Evolutionary conservation across 139 green algal genomes (phyloP).

Genomic region (Zygnema cylindricum): DNA sequence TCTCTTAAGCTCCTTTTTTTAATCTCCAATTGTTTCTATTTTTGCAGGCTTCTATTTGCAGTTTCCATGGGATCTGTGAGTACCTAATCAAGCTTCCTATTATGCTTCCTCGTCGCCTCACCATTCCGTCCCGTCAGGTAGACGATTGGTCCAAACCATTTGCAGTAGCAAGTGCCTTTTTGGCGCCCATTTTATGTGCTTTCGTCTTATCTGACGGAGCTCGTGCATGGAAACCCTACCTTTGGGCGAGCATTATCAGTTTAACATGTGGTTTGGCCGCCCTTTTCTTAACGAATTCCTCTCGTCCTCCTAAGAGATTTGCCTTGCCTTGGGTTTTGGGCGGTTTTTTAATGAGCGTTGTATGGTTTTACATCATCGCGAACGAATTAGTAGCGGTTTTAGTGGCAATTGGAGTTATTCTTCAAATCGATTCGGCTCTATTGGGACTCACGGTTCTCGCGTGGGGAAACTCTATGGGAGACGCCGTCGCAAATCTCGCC

Average conservation of each 20-base stretch:
- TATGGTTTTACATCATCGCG: constrained; percentile 67
- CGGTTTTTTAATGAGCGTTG: constrained; percentile 60
- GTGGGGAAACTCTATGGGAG: constrained; percentile 73
- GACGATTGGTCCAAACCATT: constrained; percentile 44
- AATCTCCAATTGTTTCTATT: too few species aligned
- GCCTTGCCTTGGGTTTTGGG: constrained; percentile 37
- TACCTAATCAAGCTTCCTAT: constrained; percentile 51
- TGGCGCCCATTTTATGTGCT: constrained; percentile 54
- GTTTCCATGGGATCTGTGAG: not conserved
- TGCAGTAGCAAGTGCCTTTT: constrained; percentile 14
- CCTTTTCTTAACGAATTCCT: not conserved
- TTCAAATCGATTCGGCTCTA: constrained; percentile 50
- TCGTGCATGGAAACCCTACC: constrained; percentile 13
- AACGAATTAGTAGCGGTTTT: constrained; percentile 65
- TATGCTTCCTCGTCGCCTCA: constrained; percentile 58
- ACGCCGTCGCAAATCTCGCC: constrained; percentile 64
- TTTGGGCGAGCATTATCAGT: not conserved
- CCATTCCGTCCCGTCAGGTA: constrained; percentile 53
- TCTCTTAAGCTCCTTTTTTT: too few species aligned
- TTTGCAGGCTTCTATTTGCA: not conserved
- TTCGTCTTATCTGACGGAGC: constrained; percentile 34
- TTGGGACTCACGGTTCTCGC: constrained; percentile 70
- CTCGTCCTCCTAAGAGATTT: not conserved
- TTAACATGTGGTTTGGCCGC: not conserved
- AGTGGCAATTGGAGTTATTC: constrained; percentile 56